These are phyloP conservation scores for Coniella lustricola DNA, from an alignment of 2,329 filamentous ascomycete species.

Conservation along the genomic window DNA sequence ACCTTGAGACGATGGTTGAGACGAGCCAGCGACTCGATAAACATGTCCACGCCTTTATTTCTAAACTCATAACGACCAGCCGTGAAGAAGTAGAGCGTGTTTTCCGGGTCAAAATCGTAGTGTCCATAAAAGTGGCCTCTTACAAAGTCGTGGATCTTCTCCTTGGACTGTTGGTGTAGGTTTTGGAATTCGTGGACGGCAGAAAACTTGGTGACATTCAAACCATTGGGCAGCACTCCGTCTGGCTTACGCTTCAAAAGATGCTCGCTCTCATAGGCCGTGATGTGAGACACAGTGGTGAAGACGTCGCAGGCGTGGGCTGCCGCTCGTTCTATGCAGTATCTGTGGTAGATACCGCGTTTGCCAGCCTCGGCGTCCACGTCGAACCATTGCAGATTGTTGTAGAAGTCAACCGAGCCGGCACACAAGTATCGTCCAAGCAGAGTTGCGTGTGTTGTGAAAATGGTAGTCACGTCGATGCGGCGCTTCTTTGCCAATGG, in stretches of 20 bases:
- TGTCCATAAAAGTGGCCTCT: constrained; percentile 97
- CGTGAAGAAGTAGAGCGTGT: constrained; percentile 97
- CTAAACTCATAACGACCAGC: constrained; percentile 95
- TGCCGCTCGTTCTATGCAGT: constrained; percentile 93
- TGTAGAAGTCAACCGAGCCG: constrained; percentile 98
- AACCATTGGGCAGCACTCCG: constrained; percentile 88
- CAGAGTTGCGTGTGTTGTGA: constrained; percentile 94
- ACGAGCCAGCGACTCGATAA: constrained; percentile 91
- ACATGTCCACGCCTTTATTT: constrained; percentile 99
- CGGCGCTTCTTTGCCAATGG: constrained; percentile 88
- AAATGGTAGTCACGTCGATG: constrained; percentile 96
- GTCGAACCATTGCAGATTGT: constrained; percentile 95
- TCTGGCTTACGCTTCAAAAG: constrained; percentile 95
- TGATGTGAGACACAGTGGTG: constrained; percentile 97
- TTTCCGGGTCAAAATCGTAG: constrained; percentile 93
- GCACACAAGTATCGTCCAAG: constrained; percentile 94
- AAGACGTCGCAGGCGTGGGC: constrained; percentile 93
- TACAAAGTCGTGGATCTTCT: constrained; percentile 97
- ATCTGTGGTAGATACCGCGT: constrained; percentile 95
- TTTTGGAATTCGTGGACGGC: constrained; percentile 99
- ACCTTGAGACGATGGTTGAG: constrained; percentile 89
- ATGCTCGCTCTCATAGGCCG: constrained; percentile 96
- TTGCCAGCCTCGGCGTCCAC: constrained; percentile 95
- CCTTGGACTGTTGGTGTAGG: constrained; percentile 89
- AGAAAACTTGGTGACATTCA: constrained; percentile 98